These are phyloP conservation scores for Verticillium dahliae DNA, from an alignment of 2,329 filamentous ascomycete species.

Conservation along the genomic window DNA sequence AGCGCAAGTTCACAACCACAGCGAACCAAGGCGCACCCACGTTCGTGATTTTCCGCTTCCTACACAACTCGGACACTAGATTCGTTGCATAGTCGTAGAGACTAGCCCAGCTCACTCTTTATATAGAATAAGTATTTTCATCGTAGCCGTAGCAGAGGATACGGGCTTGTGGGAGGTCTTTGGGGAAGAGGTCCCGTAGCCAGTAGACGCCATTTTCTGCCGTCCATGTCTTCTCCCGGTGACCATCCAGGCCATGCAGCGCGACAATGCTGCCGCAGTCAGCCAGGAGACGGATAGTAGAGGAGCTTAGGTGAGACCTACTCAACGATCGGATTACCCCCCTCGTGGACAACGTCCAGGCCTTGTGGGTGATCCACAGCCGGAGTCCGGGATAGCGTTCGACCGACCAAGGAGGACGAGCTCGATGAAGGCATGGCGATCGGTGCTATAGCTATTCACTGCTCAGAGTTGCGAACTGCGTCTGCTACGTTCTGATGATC, in stretches of 20 bases:
- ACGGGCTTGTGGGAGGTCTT: constrained; percentile 22
- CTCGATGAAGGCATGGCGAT: not conserved
- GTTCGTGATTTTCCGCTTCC: constrained; percentile 17
- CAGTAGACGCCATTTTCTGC: constrained; percentile 14
- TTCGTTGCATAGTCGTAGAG: constrained; percentile 24
- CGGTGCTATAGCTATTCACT: not conserved
- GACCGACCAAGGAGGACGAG: not conserved
- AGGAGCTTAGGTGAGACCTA: not conserved
- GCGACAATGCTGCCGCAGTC: constrained; percentile 14
- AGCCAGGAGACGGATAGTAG: not conserved
- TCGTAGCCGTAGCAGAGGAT: constrained; percentile 27
- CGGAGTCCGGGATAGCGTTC: not conserved
- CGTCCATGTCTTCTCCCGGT: constrained; percentile 16
- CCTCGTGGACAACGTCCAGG: not conserved
- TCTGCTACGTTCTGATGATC: too few species aligned
- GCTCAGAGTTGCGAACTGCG: not conserved
- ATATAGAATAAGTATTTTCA: constrained; percentile 18
- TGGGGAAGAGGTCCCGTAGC: constrained; percentile 19
- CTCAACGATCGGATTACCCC: not conserved
- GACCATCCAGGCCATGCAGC: constrained; percentile 18
- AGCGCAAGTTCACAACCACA: not conserved
- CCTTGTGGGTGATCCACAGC: not conserved
- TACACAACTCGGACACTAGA: constrained; percentile 25
- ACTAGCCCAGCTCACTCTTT: constrained; percentile 17
- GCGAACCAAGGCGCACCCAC: not conserved